These are phyloP conservation scores for Castanea sativa DNA, from an alignment of 306 rosid species.

Conservation along the genomic window DNA sequence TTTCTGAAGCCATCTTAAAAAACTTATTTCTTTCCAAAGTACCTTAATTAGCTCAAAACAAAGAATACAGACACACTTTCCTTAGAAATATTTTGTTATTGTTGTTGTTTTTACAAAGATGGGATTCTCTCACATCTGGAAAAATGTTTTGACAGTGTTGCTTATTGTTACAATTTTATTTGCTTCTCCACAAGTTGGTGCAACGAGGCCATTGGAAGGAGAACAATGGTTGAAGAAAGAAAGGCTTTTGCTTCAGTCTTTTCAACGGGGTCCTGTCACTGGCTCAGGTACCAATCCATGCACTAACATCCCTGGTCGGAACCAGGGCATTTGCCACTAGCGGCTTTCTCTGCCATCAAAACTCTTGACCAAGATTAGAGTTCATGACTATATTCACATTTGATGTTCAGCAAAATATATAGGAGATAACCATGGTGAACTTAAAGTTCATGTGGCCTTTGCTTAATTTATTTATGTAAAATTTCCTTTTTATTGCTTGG, in stretches of 20 bases:
- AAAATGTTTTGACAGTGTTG: conserved; percentile 1
- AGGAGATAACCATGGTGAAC: not conserved
- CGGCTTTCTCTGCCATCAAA: not conserved
- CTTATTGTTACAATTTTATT: conserved; percentile 17
- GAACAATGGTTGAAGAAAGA: conserved; percentile 25
- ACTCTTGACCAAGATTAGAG: not conserved
- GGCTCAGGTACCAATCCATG: conserved; percentile 18
- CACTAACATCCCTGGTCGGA: conserved; percentile 22
- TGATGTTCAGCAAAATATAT: not conserved
- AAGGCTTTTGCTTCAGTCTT: conserved; percentile 13
- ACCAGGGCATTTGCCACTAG: conserved; percentile 5
- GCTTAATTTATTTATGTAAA: not conserved
- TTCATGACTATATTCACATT: not conserved
- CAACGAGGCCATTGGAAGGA: conserved; percentile 31
- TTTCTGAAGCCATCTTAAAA: no score
- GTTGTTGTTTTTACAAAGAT: not conserved
- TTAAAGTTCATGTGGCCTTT: not conserved
- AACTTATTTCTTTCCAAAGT: no score
- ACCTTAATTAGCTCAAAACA: not conserved
- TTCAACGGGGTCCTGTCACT: conserved; percentile 1
- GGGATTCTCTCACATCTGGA: conserved; percentile 20
- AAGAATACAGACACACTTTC: not conserved
- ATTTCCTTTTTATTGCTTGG: not conserved
- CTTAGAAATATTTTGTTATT: not conserved
- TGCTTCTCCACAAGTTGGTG: conserved; percentile 27